Evolutionary conservation across 495 filamentous ascomycete genomes (phyloP).

Genomic region (Apodospora peruviana): DNA sequence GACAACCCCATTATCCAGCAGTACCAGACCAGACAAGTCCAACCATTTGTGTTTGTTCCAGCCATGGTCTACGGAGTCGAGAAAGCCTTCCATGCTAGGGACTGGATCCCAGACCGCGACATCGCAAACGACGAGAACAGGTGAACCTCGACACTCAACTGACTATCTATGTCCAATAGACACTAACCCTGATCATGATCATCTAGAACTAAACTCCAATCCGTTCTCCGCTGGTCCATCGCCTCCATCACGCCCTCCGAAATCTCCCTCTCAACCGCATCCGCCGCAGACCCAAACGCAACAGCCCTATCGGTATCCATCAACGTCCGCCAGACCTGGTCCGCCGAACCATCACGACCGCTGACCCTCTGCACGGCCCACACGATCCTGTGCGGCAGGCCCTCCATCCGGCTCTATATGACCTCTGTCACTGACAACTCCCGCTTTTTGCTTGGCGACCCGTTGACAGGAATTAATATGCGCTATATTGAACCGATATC

Average conservation of each 20-base stretch:
- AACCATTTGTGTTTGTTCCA: background rate
- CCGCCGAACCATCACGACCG: background rate
- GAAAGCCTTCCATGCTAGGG: background rate
- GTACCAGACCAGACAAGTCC: background rate
- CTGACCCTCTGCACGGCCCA: background rate
- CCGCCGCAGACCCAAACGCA: background rate
- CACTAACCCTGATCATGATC: too few species aligned
- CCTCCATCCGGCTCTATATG: background rate
- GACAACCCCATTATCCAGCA: background rate
- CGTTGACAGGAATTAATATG: background rate
- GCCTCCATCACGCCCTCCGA: background rate
- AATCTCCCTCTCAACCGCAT: background rate
- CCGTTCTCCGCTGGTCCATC: background rate
- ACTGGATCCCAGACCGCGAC: background rate
- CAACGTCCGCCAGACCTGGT: background rate
- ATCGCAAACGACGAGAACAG: background rate
- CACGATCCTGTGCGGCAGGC: background rate
- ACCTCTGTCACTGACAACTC: background rate
- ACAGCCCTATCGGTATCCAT: background rate
- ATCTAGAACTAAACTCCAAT: background rate
- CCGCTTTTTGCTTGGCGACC: background rate
- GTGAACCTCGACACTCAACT: too few species aligned
- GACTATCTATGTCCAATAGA: too few species aligned
- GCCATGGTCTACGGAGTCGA: background rate
- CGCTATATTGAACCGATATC: background rate